phyloP scores from a whole-genome alignment of 192 early-diverging fungal species.

The Entrophospora sp. region DNA sequence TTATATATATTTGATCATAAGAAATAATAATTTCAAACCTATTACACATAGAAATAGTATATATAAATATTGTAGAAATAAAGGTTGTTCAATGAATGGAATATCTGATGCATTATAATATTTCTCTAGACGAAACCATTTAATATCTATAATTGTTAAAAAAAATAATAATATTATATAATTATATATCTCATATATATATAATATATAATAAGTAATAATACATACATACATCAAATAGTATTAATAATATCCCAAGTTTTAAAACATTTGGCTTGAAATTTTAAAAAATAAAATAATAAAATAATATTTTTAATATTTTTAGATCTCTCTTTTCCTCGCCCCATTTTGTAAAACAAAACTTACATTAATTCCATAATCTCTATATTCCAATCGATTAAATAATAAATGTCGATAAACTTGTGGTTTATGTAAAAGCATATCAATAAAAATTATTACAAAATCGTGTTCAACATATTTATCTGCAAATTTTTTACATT shows the following conservation, averaged over 20 bases:
- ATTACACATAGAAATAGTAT: conserved; percentile 64
- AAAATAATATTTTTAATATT: too few species aligned
- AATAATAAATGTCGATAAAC: conserved; percentile 82
- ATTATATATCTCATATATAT: not conserved
- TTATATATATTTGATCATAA: not conserved
- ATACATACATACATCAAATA: conserved; percentile 76
- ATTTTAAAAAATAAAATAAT: not conserved
- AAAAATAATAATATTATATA: not conserved
- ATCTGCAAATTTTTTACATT: conserved; percentile 77
- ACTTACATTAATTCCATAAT: conserved; percentile 34
- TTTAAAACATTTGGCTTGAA: conserved; percentile 57
- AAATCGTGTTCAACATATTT: conserved; percentile 89
- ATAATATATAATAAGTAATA: not conserved
- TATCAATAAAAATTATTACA: conserved; percentile 83
- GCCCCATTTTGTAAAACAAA: too few species aligned
- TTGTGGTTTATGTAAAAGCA: conserved; percentile 79
- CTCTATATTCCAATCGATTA: conserved; percentile 60
- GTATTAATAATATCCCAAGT: conserved; percentile 66
- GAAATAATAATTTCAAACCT: conserved; percentile 30
- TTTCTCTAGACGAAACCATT: conserved; percentile 84
- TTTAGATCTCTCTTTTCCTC: too few species aligned
- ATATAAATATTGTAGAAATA: conserved; percentile 66
- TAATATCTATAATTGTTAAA: conserved; percentile 49
- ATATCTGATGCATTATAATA: conserved; percentile 44
- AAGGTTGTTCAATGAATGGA: conserved; percentile 52